These are phyloP conservation scores for Fusarium sp. DNA, from an alignment of 2,329 filamentous ascomycete genomes.

Conservation along the genomic window DNA sequence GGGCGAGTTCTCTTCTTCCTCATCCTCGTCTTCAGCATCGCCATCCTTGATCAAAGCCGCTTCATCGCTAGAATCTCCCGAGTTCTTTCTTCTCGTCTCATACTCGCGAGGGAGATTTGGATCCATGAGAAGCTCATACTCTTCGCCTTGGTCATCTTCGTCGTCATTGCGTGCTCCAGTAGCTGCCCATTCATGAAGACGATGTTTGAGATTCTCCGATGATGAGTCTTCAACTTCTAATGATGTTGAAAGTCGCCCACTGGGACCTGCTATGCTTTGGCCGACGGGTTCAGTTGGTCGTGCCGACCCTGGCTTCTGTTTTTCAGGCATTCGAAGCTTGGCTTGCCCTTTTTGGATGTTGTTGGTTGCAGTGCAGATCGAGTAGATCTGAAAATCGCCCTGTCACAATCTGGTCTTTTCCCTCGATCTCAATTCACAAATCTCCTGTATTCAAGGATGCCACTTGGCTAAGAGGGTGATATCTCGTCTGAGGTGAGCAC, in stretches of 20 bases:
- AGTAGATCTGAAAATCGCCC: neutral
- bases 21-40: constrained; percentile 51
- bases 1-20: constrained; percentile 61
- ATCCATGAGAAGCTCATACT: constrained; percentile 68
- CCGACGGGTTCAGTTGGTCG: constrained; percentile 39
- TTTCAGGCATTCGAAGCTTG: constrained; percentile 12
- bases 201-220: constrained; percentile 45
- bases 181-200: constrained; percentile 56
- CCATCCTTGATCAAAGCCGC: constrained; percentile 41
- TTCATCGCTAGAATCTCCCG: constrained; percentile 39
- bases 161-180: constrained; percentile 54
- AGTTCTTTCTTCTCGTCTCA: constrained; percentile 47
- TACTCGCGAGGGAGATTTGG: constrained; percentile 62
- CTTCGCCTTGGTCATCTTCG: constrained; percentile 60
- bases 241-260: constrained; percentile 45
- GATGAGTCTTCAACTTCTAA: constrained; percentile 40
- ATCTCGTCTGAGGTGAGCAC: neutral
- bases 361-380: neutral
- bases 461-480: neutral
- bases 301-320: constrained; percentile 9
- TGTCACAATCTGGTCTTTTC: neutral
- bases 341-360: neutral
- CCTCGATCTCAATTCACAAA: neutral
- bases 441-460: neutral
- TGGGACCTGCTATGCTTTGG: constrained; percentile 40